A percentile compares a stretch with the other conserved stretches of the same genome.
phyloP scores from a whole-genome alignment of 768 basidiomycete genomes.

The Serendipita indica region DNA sequence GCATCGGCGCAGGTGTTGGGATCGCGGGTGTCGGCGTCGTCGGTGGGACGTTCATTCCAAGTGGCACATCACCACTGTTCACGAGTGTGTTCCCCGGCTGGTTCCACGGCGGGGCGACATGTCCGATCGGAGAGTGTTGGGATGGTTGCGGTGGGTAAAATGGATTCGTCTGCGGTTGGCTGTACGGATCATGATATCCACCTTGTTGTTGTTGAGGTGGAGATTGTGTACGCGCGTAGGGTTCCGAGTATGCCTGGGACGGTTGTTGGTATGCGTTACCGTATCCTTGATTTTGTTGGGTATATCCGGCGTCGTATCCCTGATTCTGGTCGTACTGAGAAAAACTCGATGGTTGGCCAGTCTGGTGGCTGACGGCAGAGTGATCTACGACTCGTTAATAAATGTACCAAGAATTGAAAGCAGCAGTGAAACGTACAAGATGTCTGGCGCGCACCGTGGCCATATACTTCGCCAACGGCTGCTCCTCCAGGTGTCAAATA shows the following conservation, averaged over 20 bases:
- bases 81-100: slow-evolving; percentile 1
- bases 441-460: neutral
- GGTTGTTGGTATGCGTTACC: neutral
- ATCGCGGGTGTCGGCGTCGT: neutral
- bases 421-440: neutral
- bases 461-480: neutral
- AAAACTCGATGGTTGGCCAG: slow-evolving; percentile 4
- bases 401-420: neutral
- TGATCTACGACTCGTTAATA: neutral
- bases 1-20: too few relatives aligned
- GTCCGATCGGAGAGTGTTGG: neutral
- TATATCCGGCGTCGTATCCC: too few relatives aligned
- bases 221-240: neutral
- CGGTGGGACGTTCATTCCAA: too few relatives aligned
- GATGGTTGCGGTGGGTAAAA: neutral
- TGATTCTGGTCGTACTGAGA: slow-evolving; percentile 6
- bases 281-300: slow-evolving; percentile 5
- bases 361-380: slow-evolving; percentile 1
- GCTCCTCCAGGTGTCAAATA: neutral
- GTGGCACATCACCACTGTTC: neutral
- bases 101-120: neutral
- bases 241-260: neutral
- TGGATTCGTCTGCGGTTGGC: neutral
- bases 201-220: neutral
- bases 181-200: neutral